Evolutionary conservation across 2,329 filamentous ascomycete species (phyloP), one percentile per base, ranked within the genome.

Genomic region (Hymenotorrendiella dingleyae): DNA sequence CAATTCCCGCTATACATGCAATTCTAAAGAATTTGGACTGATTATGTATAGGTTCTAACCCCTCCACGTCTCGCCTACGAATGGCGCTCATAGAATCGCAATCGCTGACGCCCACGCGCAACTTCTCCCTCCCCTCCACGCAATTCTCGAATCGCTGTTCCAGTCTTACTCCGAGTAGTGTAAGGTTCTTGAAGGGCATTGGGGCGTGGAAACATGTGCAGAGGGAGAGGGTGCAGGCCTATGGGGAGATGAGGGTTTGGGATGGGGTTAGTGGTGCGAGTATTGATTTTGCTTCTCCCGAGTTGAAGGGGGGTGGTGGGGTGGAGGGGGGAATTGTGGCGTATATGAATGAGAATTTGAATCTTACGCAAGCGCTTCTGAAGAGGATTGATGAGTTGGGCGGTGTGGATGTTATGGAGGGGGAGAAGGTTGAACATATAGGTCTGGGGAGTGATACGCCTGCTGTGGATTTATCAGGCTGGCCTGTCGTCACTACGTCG

Each of bases 191-290:
- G 50, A 74, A 86, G 59, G 71, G 75, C 4, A 93, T 94, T 47
- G 93, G 91, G 26, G 89, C 84, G 37, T 97, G 91, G 93, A 61
- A 72, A 6, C 80, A 94, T 59, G 70, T 96, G 47, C 75, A 86
- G 53, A 68, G 72, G 30, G 70, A 78, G 5, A 80, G 93, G 23
- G 78, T 93, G 24, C 90, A 96, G 67, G 76, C 82, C 1, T 98
- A 96, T 64, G 82, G 94, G 46, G 86, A 91, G 56, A 98, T 98
- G 93, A 85, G 95, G 63, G 93, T 97, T 23, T 98, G 94, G 93
- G 93, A 98, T 63, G 94, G 91, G 49, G 79, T 95, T 43, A 86
- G 85, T 29, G 89, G 81, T 46, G 86, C 89, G 26, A 79, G 82
- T 54, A 93, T 98, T 62, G 84, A 87, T 54, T 98, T 98, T 64